Conservation (phyloP, 768 basidiomycete genomes). For the Hirschioporus abietinus region DNA sequence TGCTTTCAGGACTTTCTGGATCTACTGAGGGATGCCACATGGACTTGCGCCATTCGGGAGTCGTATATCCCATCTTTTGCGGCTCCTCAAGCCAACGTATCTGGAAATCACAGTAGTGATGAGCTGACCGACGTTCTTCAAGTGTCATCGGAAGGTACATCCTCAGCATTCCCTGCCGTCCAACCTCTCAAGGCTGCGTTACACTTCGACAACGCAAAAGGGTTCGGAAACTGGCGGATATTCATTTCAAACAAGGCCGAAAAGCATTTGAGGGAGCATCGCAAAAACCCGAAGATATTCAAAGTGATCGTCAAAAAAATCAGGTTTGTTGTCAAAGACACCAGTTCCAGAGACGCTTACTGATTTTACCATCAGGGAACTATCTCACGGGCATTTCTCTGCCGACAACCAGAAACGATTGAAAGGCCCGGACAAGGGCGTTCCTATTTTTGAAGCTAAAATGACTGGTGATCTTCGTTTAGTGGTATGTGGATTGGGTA, state of each 20-base stretch:
- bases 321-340: slow-evolving; percentile 39
- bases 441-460: slow-evolving; percentile 68
- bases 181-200: slow-evolving; percentile 58
- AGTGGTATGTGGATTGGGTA: slow-evolving; percentile 32
- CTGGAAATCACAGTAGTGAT: neutral
- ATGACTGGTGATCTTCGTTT: slow-evolving; percentile 49
- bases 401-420: slow-evolving; percentile 61
- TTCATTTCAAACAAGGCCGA: slow-evolving; percentile 48
- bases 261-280: slow-evolving; percentile 41
- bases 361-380: slow-evolving; percentile 38
- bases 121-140: neutral
- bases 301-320: slow-evolving; percentile 62
- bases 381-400: slow-evolving; percentile 67
- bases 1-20: neutral
- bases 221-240: slow-evolving; percentile 63
- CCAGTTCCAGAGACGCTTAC: neutral
- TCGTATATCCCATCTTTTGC: neutral
- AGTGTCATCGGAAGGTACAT: neutral
- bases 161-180: slow-evolving; percentile 37
- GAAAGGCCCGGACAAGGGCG: slow-evolving; percentile 34
- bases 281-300: slow-evolving; percentile 39
- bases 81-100: neutral
- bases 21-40: neutral
- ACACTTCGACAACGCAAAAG: slow-evolving; percentile 52
- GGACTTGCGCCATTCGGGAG: neutral